Evolutionary conservation across 2,329 filamentous ascomycete species (phyloP).

Genomic region (Neonectria hederae): DNA sequence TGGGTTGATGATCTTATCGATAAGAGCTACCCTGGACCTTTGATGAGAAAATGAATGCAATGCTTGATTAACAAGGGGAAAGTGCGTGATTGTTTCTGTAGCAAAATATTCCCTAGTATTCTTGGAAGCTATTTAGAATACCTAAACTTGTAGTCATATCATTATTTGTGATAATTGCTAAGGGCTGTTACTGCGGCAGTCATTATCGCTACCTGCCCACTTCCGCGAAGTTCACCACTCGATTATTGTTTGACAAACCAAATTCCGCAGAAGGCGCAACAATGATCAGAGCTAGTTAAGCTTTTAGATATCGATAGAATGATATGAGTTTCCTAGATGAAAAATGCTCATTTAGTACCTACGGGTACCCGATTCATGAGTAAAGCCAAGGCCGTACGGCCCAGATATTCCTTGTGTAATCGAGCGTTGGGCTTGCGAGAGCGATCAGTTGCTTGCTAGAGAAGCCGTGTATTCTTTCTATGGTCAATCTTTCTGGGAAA

Average conservation of each 20-base stretch:
- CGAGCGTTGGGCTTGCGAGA: background rate
- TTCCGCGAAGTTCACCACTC: too few species aligned
- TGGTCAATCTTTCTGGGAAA: too few species aligned
- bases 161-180: background rate
- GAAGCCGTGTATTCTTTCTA: background rate
- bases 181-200: background rate
- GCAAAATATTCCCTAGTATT: background rate
- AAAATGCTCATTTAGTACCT: background rate
- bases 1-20: slow-evolving; percentile 24
- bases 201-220: too few species aligned
- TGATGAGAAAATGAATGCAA: background rate
- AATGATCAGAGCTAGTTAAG: background rate
- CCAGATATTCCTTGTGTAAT: background rate
- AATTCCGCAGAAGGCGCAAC: background rate
- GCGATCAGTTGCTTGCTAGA: background rate
- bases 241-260: background rate
- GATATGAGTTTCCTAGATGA: background rate
- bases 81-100: background rate
- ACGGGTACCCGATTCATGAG: background rate
- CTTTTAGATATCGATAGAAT: background rate
- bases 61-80: background rate
- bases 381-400: background rate
- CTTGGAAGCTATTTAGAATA: too few species aligned
- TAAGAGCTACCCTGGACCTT: slow-evolving; percentile 19
- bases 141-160: too few species aligned